Evolutionary conservation across 2,329 filamentous ascomycete species (phyloP).

Genomic region (Pseudogymnoascus sp.): DNA sequence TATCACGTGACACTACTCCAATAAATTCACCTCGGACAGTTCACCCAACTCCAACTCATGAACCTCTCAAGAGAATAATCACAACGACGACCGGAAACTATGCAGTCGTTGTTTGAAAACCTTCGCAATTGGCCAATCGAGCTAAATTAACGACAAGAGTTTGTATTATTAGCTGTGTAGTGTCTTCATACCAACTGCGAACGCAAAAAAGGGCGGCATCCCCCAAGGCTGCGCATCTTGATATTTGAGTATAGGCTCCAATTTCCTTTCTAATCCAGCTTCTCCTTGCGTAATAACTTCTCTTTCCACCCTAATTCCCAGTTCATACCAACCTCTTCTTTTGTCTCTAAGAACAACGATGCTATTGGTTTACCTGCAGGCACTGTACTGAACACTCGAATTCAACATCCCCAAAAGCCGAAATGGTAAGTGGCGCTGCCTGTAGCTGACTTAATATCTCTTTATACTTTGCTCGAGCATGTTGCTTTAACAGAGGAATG

Average conservation of each 20-base stretch:
- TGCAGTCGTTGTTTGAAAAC: background rate
- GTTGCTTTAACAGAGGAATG: background rate
- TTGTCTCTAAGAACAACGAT: background rate
- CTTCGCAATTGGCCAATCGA: background rate
- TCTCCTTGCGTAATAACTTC: background rate
- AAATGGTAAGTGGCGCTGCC: background rate
- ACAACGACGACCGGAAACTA: background rate
- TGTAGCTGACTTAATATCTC: background rate
- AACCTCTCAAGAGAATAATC: background rate
- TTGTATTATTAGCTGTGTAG: background rate
- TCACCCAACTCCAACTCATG: background rate
- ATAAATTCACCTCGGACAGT: background rate
- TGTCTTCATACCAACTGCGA: background rate
- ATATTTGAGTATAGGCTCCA: background rate
- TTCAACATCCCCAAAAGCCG: background rate
- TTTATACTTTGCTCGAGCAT: background rate
- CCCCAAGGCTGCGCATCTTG: background rate
- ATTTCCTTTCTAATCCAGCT: background rate
- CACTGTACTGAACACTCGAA: background rate
- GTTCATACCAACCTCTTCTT: background rate
- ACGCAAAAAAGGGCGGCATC: background rate
- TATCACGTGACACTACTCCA: background rate
- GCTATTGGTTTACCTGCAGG: background rate
- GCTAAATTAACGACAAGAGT: background rate
- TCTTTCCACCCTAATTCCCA: background rate